Evolutionary conservation across 805 yeast genomes (phyloP).

Genomic region (Komagataella populi): DNA sequence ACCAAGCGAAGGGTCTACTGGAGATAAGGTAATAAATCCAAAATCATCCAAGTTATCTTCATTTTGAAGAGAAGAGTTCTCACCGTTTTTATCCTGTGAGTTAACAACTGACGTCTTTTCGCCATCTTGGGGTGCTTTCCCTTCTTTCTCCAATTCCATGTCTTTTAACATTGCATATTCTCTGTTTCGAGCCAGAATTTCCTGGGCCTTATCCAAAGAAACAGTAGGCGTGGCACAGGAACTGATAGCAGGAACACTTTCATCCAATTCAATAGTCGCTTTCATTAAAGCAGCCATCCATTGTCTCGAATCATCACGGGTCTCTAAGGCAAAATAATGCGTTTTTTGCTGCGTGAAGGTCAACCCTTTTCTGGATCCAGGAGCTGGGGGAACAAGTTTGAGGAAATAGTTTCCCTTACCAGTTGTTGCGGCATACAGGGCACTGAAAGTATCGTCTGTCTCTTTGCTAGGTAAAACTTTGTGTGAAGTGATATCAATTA

Average conservation of each 20-base stretch:
- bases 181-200: slow-evolving; percentile 67
- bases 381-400: slow-evolving; percentile 92
- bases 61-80: not conserved
- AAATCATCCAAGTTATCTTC: not conserved
- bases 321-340: slow-evolving; percentile 92
- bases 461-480: slow-evolving; percentile 69
- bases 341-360: slow-evolving; percentile 94
- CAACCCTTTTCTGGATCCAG: slow-evolving; percentile 89
- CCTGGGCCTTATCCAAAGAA: slow-evolving; percentile 77
- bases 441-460: slow-evolving; percentile 62
- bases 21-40: not conserved
- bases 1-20: not conserved
- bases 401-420: slow-evolving; percentile 92
- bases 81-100: not conserved
- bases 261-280: slow-evolving; percentile 94
- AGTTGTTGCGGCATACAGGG: slow-evolving; percentile 83
- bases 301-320: slow-evolving; percentile 78
- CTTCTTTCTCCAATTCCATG: slow-evolving; percentile 26
- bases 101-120: not conserved
- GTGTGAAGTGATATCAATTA: slow-evolving; percentile 93
- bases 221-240: slow-evolving; percentile 95
- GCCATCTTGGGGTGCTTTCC: slow-evolving; percentile 15
- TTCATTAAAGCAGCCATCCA: slow-evolving; percentile 95
- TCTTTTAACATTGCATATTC: slow-evolving; percentile 53
- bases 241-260: slow-evolving; percentile 79